phyloP scores from a whole-genome alignment of 2,329 filamentous ascomycete species.

The Alternaria panax region DNA sequence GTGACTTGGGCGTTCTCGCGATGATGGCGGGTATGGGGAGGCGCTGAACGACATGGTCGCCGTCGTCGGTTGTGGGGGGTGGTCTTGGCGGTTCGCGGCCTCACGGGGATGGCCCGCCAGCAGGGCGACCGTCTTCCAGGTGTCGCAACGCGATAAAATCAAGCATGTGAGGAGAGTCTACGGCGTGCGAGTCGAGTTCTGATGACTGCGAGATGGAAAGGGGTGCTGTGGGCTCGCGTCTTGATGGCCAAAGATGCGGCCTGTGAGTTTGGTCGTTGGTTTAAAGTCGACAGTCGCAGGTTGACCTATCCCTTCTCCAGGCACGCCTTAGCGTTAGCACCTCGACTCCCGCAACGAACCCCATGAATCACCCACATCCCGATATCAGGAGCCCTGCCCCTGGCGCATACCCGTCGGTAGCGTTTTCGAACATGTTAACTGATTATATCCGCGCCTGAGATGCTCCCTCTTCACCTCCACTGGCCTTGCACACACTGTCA shows the following conservation, averaged over 20 bases:
- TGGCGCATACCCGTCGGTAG: neutral
- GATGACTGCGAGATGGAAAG: slow-evolving; percentile 47
- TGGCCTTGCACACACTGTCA: neutral
- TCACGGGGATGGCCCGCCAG: slow-evolving; percentile 49
- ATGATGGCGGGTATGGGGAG: slow-evolving; percentile 51
- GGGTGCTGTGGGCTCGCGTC: slow-evolving; percentile 34
- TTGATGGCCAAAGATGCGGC: slow-evolving; percentile 47
- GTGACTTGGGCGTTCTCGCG: slow-evolving; percentile 53
- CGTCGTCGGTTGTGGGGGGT: slow-evolving; percentile 39
- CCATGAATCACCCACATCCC: slow-evolving; percentile 12
- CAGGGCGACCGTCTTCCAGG: slow-evolving; percentile 50
- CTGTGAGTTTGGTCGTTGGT: slow-evolving; percentile 17
- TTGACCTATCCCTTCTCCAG: slow-evolving; percentile 18
- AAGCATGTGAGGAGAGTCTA: slow-evolving; percentile 49
- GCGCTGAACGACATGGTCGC: slow-evolving; percentile 48
- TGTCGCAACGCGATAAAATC: slow-evolving; percentile 49
- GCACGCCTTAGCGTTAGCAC: slow-evolving; percentile 18
- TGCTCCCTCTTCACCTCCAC: neutral
- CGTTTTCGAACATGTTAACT: neutral
- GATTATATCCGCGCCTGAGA: neutral
- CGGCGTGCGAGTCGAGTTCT: slow-evolving; percentile 34
- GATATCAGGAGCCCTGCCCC: slow-evolving; percentile 12
- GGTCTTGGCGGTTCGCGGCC: slow-evolving; percentile 45
- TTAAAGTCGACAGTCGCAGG: slow-evolving; percentile 12
- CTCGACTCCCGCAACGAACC: slow-evolving; percentile 13